phyloP scores from a whole-genome alignment of 305 asterid genomes.

The Fraxinus xanthoxyloides region DNA sequence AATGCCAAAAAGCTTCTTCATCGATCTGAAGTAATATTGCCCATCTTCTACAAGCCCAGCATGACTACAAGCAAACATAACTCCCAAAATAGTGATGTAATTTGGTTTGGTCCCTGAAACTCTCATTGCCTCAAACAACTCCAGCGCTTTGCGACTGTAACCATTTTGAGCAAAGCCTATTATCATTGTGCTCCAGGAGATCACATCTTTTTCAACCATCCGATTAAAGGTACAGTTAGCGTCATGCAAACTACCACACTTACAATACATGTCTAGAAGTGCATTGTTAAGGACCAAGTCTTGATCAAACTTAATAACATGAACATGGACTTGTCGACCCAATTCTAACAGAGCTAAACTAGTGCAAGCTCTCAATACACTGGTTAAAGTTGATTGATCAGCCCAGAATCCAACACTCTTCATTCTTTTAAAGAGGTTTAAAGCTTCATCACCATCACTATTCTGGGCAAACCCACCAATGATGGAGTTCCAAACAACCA shows the following conservation, averaged over 20 bases:
- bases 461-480: conserved; percentile 81
- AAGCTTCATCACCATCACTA: conserved; percentile 60
- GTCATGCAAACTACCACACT: conserved; percentile 67
- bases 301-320: conserved; percentile 54
- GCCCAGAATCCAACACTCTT: conserved; percentile 54
- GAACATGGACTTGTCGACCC: conserved; percentile 77
- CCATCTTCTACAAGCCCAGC: conserved; percentile 80
- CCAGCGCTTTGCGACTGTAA: conserved; percentile 53
- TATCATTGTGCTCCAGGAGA: conserved; percentile 92
- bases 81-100: conserved; percentile 62
- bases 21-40: conserved; percentile 49
- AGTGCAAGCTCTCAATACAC: conserved; percentile 75
- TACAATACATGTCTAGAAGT: conserved; percentile 78
- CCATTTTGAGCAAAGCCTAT: conserved; percentile 83
- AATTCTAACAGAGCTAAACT: conserved; percentile 65
- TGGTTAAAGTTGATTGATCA: conserved; percentile 61
- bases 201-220: conserved; percentile 65
- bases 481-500: conserved; percentile 73
- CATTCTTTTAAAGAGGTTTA: conserved; percentile 65
- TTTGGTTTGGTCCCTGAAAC: conserved; percentile 51
- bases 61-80: conserved; percentile 81
- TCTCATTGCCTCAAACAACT: conserved; percentile 57
- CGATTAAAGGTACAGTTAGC: conserved; percentile 47
- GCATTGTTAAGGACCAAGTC: conserved; percentile 73
- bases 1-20: conserved; percentile 58